Percentiles rank a stretch among this genome's conserved stretches.
Evolutionary conservation across 768 basidiomycete genomes (phyloP).

Genomic region (Punctularia strigosozonata): DNA sequence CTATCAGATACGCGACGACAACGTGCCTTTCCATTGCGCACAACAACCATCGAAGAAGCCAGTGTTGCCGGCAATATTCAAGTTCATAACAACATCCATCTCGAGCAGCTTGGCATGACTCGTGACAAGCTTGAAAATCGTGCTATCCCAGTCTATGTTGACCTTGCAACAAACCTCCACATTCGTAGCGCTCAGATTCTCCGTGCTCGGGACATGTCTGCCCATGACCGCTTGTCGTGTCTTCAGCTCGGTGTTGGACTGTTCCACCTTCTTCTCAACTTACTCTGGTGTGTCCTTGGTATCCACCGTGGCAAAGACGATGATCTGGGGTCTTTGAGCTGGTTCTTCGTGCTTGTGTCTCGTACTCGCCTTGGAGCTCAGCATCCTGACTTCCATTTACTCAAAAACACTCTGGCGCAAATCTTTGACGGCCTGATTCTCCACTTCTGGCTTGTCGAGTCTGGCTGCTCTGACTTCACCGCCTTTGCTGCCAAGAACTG

Average conservation of each 20-base stretch:
- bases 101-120: slow-evolving; percentile 10
- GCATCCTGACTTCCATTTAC: slow-evolving; percentile 23
- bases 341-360: slow-evolving; percentile 20
- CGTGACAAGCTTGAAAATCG: slow-evolving; percentile 1
- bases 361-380: slow-evolving; percentile 13
- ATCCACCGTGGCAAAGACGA: slow-evolving; percentile 17
- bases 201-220: slow-evolving; percentile 10
- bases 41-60: slow-evolving; percentile 20
- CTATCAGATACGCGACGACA: too few relatives aligned
- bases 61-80: slow-evolving; percentile 16
- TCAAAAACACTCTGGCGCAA: slow-evolving; percentile 13
- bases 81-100: slow-evolving; percentile 16
- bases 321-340: slow-evolving; percentile 15
- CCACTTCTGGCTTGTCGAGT: slow-evolving; percentile 16
- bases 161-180: slow-evolving; percentile 9
- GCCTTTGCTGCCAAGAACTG: neutral
- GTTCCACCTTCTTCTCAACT: slow-evolving; percentile 23
- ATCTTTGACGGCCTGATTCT: slow-evolving; percentile 22
- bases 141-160: slow-evolving; percentile 8
- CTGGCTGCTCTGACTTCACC: neutral
- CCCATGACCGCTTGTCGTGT: slow-evolving; percentile 7
- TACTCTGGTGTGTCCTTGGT: slow-evolving; percentile 20
- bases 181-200: slow-evolving; percentile 12
- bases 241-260: slow-evolving; percentile 17
- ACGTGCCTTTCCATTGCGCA: slow-evolving; percentile 11